Percentiles rank a stretch among this genome's conserved stretches.
phyloP scores from a whole-genome alignment of 306 rosid species.

The Inga laurina region DNA sequence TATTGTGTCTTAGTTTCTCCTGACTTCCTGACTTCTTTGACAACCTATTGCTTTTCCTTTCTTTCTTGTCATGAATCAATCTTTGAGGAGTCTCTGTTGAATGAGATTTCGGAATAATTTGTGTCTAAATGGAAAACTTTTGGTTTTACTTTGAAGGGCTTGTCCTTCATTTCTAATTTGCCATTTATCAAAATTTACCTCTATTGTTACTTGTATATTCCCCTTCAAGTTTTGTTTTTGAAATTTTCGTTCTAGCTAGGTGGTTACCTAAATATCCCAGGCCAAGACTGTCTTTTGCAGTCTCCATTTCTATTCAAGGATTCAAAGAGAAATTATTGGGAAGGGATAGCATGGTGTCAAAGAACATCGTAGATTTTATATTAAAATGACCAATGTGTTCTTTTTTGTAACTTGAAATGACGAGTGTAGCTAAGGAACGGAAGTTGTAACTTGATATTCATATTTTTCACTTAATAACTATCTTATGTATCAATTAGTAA shows the following conservation, averaged over 20 bases:
- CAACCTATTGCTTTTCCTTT: neutral
- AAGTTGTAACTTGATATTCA: neutral
- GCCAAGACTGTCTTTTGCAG: neutral
- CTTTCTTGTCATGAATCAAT: constrained; percentile 8
- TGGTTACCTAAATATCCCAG: constrained; percentile 10
- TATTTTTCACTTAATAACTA: neutral
- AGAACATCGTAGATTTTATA: neutral
- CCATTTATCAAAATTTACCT: neutral
- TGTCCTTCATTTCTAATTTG: constrained; percentile 20
- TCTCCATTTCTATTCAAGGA: neutral
- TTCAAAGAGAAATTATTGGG: neutral
- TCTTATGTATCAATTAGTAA: neutral
- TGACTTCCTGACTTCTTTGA: constrained; percentile 17
- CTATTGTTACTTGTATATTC: neutral
- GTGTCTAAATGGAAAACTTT: neutral
- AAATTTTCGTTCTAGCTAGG: constrained; percentile 3
- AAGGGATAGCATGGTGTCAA: neutral
- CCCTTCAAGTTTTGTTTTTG: neutral
- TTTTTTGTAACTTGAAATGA: neutral
- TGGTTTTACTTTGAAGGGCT: constrained; percentile 7
- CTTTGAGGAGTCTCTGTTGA: constrained; percentile 7
- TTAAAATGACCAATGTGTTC: neutral
- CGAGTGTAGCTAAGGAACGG: neutral
- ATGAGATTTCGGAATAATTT: neutral
- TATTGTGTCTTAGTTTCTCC: constrained; percentile 9